A percentile compares a stretch with the other conserved stretches of the same genome.
Conservation (phyloP, 2,329 filamentous ascomycete species). For the Alternaria angustiovoidea region DNA sequence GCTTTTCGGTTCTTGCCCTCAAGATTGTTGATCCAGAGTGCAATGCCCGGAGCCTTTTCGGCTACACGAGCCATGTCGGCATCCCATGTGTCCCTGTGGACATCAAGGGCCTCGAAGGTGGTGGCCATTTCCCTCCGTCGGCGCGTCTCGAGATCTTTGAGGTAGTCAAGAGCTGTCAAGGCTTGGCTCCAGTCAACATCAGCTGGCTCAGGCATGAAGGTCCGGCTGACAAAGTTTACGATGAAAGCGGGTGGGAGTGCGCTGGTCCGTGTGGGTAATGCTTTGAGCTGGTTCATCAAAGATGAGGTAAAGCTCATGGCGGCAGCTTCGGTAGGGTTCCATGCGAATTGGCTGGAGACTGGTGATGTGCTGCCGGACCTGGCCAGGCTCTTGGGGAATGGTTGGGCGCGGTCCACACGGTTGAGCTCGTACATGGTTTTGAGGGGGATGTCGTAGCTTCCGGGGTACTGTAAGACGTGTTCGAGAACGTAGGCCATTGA, state of each 20-base stretch:
- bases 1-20: constrained; percentile 53
- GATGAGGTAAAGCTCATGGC: constrained; percentile 59
- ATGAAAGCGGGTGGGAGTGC: constrained; percentile 70
- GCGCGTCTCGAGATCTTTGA: constrained; percentile 69
- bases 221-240: constrained; percentile 66
- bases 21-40: constrained; percentile 63
- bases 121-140: constrained; percentile 65
- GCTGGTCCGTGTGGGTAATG: constrained; percentile 66
- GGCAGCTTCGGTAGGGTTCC: constrained; percentile 46
- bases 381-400: constrained; percentile 40
- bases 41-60: constrained; percentile 62
- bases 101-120: constrained; percentile 62
- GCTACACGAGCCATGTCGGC: constrained; percentile 58
- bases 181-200: constrained; percentile 72
- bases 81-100: constrained; percentile 59
- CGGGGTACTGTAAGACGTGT: constrained; percentile 66
- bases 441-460: constrained; percentile 70
- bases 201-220: constrained; percentile 64
- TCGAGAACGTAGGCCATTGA: constrained; percentile 51
- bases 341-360: constrained; percentile 38
- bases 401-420: constrained; percentile 61
- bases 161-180: constrained; percentile 70
- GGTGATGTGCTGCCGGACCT: constrained; percentile 49
- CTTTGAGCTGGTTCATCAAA: constrained; percentile 65
- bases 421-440: constrained; percentile 74